These are phyloP conservation scores for Stachybotrys echinatus DNA, from an alignment of 2,329 filamentous ascomycete genomes.

Conservation along the genomic window DNA sequence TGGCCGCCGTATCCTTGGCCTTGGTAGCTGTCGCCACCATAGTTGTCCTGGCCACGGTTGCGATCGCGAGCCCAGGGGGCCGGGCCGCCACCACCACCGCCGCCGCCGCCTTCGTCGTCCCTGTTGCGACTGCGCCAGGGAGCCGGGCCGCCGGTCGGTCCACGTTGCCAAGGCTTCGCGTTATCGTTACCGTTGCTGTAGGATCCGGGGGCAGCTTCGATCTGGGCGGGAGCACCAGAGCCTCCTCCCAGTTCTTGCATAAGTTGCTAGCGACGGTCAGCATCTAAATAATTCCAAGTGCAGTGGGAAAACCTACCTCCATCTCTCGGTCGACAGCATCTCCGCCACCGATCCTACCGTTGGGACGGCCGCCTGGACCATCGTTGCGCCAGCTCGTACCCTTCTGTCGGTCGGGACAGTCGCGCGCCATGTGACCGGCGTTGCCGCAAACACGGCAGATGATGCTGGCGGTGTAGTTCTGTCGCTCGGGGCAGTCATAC, in stretches of 20 bases:
- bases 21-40: conserved; percentile 23
- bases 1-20: conserved; percentile 20
- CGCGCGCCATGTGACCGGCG: conserved; percentile 94
- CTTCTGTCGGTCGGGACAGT: conserved; percentile 91
- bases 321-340: conserved; percentile 92
- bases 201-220: conserved; percentile 73
- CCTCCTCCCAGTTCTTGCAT: conserved; percentile 94
- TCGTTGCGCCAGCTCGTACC: conserved; percentile 91
- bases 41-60: conserved; percentile 38
- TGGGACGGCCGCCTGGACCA: conserved; percentile 47
- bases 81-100: conserved; percentile 38
- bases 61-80: conserved; percentile 62
- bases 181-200: conserved; percentile 58
- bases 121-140: conserved; percentile 65
- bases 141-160: conserved; percentile 75
- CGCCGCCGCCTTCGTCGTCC: conserved; percentile 39
- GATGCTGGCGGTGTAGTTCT: conserved; percentile 98
- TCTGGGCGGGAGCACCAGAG: conserved; percentile 68
- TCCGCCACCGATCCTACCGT: conserved; percentile 65
- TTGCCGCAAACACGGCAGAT: conserved; percentile 98
- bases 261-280: conserved; percentile 65
- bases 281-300: conserved; percentile 9
- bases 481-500: conserved; percentile 95
- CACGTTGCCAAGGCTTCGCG: conserved; percentile 82
- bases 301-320: conserved; percentile 61